phyloP scores from a whole-genome alignment of 352 stramenopile genomes.

The Pythium rishiriense region DNA sequence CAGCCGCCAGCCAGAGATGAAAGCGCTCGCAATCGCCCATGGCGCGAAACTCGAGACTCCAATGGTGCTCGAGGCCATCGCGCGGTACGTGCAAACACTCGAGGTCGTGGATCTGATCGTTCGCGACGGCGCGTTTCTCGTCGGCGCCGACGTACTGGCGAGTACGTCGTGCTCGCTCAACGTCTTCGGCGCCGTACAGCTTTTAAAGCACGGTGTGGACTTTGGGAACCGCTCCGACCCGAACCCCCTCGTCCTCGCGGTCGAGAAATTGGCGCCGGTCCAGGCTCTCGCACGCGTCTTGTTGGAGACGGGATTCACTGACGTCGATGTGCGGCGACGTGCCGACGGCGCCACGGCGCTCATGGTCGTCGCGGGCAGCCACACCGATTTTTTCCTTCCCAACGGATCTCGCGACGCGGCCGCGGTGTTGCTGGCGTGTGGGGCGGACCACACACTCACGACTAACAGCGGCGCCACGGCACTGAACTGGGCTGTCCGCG shows the following conservation, averaged over 20 bases:
- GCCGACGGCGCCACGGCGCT: background rate
- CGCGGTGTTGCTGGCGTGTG: background rate
- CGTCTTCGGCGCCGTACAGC: too few relatives aligned
- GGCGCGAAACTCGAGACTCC: background rate
- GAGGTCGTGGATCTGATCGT: background rate
- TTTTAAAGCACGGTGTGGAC: too few relatives aligned
- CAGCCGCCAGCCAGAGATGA: background rate
- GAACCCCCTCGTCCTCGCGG: background rate
- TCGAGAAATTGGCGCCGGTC: too few relatives aligned
- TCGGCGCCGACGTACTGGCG: too few relatives aligned
- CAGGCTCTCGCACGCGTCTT: background rate
- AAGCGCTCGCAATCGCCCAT: background rate
- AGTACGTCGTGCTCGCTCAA: too few relatives aligned
- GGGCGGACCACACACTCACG: background rate
- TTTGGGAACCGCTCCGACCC: background rate
- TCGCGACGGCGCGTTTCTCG: background rate
- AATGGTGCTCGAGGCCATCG: background rate
- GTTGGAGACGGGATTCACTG: background rate
- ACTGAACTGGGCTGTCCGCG: background rate
- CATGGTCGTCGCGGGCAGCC: background rate
- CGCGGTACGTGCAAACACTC: background rate
- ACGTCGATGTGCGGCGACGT: background rate
- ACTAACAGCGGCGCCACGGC: background rate
- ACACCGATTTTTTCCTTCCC: background rate
- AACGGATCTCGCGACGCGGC: background rate